Evolutionary conservation across 208 protist species (phyloP), one percentile per base, ranked within the genome.

Genomic region (Leptomonas pyrrhocoris): DNA sequence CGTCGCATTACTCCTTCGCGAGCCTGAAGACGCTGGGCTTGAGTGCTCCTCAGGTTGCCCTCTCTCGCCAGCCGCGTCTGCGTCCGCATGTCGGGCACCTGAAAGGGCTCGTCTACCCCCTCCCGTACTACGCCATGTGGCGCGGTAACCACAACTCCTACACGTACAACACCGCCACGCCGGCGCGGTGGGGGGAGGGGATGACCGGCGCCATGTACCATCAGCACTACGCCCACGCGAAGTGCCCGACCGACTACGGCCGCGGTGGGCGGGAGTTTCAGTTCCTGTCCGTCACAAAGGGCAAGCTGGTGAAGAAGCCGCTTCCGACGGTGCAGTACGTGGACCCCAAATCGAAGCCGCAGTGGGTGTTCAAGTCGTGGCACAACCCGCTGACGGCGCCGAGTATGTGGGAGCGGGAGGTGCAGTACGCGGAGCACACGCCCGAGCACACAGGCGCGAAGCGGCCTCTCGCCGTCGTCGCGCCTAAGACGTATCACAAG

Each of bases 341-440:
- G n/a, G 21, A 68, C 36, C 64, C 71, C 18, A 75, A 70, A 18
- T 88, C 89, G 31, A 91, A 92, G 72, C 92, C 92, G 19, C 85
- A 79, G 71, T 96, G 92, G 90, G 68, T 95, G 34, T 96, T 93
- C 74, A 96, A 96, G 81, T 95, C 92, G 54, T 96, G 92, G 90
- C 89, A 96, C 78, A 90, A 89, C 64, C 84, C 92, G 5, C 76
- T 95, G 23, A 81, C 74, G 12, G 77, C 89, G 36, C 71, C 82
- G 23, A 86, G 68, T 31, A 95, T 94, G 88, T 96, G 92, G 92
- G 82, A 95, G 74, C 81, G 92, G 38, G 89, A 96, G 75, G 89
- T 96, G 56, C 88, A 95, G 83, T 96, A 96, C 80, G 45, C 83
- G 12, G 88, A 96, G 85, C 92, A 96, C 71, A 89, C 81, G 36